phyloP scores from a whole-genome alignment of 257 asterid species.

The Rhazya stricta region DNA sequence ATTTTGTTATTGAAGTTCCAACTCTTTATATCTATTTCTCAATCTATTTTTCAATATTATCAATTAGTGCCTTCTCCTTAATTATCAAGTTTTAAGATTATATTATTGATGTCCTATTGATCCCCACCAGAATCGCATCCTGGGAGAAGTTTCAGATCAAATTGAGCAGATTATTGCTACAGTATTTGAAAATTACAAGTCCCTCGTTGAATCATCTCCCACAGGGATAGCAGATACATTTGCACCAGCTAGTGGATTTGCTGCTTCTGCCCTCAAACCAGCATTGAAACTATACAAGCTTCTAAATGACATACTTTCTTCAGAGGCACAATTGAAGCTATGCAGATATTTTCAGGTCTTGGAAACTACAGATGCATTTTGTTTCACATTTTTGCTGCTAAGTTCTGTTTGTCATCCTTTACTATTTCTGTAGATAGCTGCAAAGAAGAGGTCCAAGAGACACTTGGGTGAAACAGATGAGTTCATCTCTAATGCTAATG shows the following conservation, averaged over 20 bases:
- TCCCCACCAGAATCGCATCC: conserved; percentile 65
- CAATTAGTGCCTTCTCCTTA: background rate
- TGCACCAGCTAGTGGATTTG: conserved; percentile 60
- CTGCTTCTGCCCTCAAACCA: conserved; percentile 82
- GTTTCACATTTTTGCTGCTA: background rate
- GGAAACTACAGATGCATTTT: background rate
- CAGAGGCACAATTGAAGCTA: conserved; percentile 74
- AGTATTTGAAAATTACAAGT: conserved; percentile 82
- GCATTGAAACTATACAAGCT: conserved; percentile 80
- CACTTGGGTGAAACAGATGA: conserved; percentile 88
- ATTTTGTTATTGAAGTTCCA: background rate
- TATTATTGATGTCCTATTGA: conserved; percentile 7
- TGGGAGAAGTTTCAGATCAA: conserved; percentile 84
- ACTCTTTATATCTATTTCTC: conserved; percentile 5
- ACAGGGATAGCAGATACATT: conserved; percentile 65
- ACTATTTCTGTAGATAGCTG: conserved; percentile 55
- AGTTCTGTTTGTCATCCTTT: conserved; percentile 3
- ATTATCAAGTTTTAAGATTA: background rate
- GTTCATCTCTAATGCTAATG: conserved; percentile 54
- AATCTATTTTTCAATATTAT: background rate
- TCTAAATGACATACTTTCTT: conserved; percentile 66
- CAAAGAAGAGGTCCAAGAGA: conserved; percentile 77
- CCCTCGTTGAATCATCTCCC: conserved; percentile 71
- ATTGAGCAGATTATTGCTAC: conserved; percentile 63
- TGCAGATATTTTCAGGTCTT: conserved; percentile 90